Base-by-base conservation (phyloP, 176 grass and related monocot species). In the Puya raimondii region DNA sequence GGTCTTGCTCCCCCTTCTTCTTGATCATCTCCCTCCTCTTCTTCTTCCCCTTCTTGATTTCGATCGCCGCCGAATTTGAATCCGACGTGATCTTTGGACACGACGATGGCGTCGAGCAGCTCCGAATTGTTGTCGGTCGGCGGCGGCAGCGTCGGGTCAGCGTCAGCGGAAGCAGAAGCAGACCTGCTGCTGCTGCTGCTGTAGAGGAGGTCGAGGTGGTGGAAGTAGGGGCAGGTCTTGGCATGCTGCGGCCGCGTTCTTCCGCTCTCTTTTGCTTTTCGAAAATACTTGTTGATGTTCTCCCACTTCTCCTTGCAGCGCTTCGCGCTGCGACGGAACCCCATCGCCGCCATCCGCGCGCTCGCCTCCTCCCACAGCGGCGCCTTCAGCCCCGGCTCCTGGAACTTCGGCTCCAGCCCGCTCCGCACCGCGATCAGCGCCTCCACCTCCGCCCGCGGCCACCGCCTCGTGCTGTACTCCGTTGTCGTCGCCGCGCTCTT, bases 281-380 rank as follows among this genome's bases (percentile, higher is more conserved):
- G 26, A 33, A 67, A 67, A 33, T 67, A 67, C 5, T 67, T 67
- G 65, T 67, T 67, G 65, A 67, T 67, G 65, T 67, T 67, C 65
- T 67, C 65, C 65, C 65, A 67, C 26, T 67, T 67, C 65, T 67
- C 65, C 65, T 67, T 67, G 65, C 65, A 67, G 12, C 65, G 23
- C 65, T 67, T 67, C 33, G 33, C 8, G 65, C 65, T 67, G 5
- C 65, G 65, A 6, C 33, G 65, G 65, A 47, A 67, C 14, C 65
- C 65, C 29, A 67, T 0, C 2, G 65, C 65, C 6, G 65, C 65
- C 65, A 67, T 67, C 42, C 27, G 47, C 29, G 33, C 16, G 33
- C 65, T 67, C 15, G 47, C 65, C 33, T 67, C 65, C 65, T 67
- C 65, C 65, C 65, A 67, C 3, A 67, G 65, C 2, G 65, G 65